Conservation (phyloP, 208 protist genomes). For the Crithidia acanthocephali region DNA sequence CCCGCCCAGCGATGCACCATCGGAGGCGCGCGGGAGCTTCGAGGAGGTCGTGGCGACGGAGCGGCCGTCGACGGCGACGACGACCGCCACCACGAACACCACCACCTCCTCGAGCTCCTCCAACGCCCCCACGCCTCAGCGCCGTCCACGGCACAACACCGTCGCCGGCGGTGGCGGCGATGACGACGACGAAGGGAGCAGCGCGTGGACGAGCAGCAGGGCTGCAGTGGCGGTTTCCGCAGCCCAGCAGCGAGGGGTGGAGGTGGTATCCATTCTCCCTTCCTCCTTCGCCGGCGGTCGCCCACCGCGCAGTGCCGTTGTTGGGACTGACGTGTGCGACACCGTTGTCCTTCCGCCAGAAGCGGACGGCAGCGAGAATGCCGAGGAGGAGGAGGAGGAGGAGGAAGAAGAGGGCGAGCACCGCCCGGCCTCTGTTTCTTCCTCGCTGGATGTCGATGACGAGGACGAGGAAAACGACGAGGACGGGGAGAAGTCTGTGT, state of each 20-base stretch:
- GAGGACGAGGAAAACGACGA: not conserved
- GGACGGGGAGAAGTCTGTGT: constrained; percentile 1
- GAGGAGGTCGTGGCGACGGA: not conserved
- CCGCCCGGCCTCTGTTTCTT: too few relatives aligned
- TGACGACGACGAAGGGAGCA: not conserved
- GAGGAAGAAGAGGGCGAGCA: too few relatives aligned
- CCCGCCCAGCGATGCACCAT: not conserved
- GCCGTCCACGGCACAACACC: not conserved
- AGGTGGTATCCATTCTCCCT: not conserved
- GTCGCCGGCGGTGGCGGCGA: not conserved
- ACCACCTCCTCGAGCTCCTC: not conserved
- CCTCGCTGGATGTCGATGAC: too few relatives aligned
- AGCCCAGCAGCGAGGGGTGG: not conserved
- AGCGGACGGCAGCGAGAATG: not conserved
- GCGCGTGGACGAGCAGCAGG: not conserved
- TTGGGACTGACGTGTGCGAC: not conserved
- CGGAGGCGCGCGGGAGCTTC: not conserved
- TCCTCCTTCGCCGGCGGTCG: not conserved
- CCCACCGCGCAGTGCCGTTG: not conserved
- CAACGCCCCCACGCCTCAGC: not conserved
- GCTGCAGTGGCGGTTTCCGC: not conserved
- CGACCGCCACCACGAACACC: not conserved
- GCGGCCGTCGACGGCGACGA: not conserved
- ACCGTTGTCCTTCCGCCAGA: not conserved
- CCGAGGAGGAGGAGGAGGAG: not conserved